Percentiles rank a stretch among this genome's conserved stretches.
phyloP scores from a whole-genome alignment of 139 green algal species.

The Auxenochlorella pyrenoidosa region DNA sequence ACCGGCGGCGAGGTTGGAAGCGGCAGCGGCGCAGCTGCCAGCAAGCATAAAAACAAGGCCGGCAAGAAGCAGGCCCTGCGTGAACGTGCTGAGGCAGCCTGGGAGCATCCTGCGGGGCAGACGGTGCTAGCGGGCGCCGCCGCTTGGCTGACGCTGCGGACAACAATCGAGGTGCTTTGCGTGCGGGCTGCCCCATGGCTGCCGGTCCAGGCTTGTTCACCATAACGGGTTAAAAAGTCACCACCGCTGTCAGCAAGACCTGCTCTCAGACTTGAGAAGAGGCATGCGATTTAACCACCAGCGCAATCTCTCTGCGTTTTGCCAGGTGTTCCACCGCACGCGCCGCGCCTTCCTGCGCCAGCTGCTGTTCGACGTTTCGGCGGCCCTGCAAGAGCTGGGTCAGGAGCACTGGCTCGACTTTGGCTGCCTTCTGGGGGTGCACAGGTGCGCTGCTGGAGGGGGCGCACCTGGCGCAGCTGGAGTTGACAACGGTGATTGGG shows the following conservation, averaged over 20 bases:
- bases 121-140: not conserved
- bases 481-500: too few relatives aligned
- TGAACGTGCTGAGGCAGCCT: not conserved
- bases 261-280: too few relatives aligned
- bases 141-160: not conserved
- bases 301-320: too few relatives aligned
- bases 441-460: not conserved
- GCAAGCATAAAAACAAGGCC: not conserved
- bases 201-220: too few relatives aligned
- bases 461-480: not conserved
- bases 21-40: not conserved
- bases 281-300: too few relatives aligned
- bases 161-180: not conserved
- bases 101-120: not conserved
- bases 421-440: slow-evolving; percentile 28
- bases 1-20: not conserved
- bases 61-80: not conserved
- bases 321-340: slow-evolving; percentile 6
- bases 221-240: too few relatives aligned
- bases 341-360: slow-evolving; percentile 31
- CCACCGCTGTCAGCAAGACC: too few relatives aligned
- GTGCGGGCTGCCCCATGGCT: not conserved
- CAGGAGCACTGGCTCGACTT: slow-evolving; percentile 35
- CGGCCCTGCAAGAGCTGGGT: not conserved
- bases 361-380: slow-evolving; percentile 28